Base-by-base conservation (phyloP, 2,329 filamentous ascomycete genomes). In the Apiospora marii region DNA sequence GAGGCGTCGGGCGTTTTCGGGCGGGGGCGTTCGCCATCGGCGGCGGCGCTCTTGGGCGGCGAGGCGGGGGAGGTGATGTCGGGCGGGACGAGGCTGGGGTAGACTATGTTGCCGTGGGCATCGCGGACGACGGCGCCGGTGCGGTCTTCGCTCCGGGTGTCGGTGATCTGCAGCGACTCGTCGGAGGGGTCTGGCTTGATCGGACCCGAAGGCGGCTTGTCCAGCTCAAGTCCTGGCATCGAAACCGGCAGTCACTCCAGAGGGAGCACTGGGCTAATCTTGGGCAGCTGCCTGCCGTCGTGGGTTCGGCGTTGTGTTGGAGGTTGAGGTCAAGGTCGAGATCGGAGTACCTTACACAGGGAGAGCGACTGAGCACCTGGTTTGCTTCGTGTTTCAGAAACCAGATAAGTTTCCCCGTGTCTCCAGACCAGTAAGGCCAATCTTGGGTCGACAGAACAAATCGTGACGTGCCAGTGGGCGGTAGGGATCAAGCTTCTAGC, bases 151-250 rank as follows among this genome's bases (percentile, higher is more conserved):
- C 67, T 73, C 34, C 51, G 72, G 67, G 64, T 76, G 16, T 69
- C 61, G 4, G 70, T 72, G 13, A 79, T 68, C 19, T 64, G 71
- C 14, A 73, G n/a, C 2, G 72, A 72, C 4, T 75, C 73, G 5
- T 74, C 73, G 41, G 74, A 71, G n/a, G 69, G 51, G 16, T 74
- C 70, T 43, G 64, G 16, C 16, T 75, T 64, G 67, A 79, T 78
- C 16, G 79, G 75, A 1, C 74, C 75, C 72, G 51, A 72, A 6
- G 78, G 75, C 13, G 79, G 78, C 73, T 79, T 79, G 70, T 78
- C 76, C 48, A 80, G 73, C 71, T 79, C 78, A 72, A 79, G 51
- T 19, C 76, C 64, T 24, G 24, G 73, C 78, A 80, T 79, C 41
- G 70, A 41, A 41, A 64, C 58, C 58, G 34, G 34, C 34, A 64